Evolutionary conservation across 2,329 filamentous ascomycete genomes (phyloP).

Genomic region (Ophiostoma ips): DNA sequence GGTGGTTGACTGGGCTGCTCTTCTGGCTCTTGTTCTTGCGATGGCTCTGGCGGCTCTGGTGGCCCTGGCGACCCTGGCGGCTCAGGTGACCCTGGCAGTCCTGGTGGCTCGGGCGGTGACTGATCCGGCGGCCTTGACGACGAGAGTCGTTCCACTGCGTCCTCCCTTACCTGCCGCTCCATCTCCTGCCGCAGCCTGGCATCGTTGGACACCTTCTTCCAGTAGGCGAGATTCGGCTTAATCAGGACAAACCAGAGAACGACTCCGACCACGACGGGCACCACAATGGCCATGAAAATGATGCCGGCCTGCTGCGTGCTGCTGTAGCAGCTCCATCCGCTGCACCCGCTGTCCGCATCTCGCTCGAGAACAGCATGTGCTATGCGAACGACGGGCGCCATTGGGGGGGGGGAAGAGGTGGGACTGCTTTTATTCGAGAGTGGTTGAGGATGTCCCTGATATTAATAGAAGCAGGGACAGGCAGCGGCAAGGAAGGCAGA

Average conservation of each 20-base stretch:
- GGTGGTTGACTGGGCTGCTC: not conserved
- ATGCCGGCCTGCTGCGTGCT: conserved; percentile 25
- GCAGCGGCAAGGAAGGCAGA: not conserved
- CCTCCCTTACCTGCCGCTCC: not conserved
- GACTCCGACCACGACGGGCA: conserved; percentile 17
- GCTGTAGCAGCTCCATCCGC: conserved; percentile 28
- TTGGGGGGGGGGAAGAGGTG: no score
- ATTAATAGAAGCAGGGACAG: not conserved
- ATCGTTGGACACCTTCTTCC: not conserved
- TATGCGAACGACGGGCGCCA: not conserved
- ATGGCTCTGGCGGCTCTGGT: not conserved
- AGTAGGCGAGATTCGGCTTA: conserved; percentile 3
- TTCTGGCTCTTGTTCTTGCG: not conserved
- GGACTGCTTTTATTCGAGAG: not conserved
- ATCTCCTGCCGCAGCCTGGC: not conserved
- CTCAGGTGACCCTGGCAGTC: no score
- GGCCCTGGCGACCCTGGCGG: no score
- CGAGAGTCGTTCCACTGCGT: not conserved
- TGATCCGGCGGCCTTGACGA: not conserved
- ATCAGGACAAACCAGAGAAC: conserved; percentile 20
- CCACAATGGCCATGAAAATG: conserved; percentile 23
- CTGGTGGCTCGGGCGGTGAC: no score
- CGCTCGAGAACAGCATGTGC: not conserved
- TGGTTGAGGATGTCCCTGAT: not conserved
- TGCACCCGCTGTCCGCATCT: conserved; percentile 14